phyloP scores from a whole-genome alignment of 352 stramenopile species.

The Pythium rishiriense region DNA sequence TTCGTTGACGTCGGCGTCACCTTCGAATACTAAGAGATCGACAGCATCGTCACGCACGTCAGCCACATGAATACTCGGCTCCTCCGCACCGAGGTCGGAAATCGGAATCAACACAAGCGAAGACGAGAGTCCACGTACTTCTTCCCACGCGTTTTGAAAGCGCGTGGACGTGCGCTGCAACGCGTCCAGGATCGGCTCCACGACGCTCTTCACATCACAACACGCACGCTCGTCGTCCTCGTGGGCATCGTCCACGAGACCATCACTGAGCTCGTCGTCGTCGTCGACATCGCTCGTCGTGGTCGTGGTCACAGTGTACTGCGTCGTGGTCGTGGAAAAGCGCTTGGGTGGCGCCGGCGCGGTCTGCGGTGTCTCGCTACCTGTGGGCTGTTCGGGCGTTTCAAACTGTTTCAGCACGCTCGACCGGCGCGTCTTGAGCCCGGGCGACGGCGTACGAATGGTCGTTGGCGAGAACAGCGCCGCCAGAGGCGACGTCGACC shows the following conservation, averaged over 20 bases:
- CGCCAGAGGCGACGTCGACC: constrained; percentile 8
- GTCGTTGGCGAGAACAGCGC: constrained; percentile 18
- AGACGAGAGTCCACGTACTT: constrained; percentile 35
- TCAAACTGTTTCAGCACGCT: constrained; percentile 29
- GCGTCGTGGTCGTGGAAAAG: not conserved
- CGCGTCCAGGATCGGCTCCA: constrained; percentile 28
- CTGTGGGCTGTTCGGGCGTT: constrained; percentile 19
- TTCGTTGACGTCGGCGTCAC: constrained; percentile 21
- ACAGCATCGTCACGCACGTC: constrained; percentile 26
- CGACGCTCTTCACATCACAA: constrained; percentile 23
- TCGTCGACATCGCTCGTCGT: constrained; percentile 23
- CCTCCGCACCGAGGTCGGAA: constrained; percentile 12
- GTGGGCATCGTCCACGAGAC: constrained; percentile 17
- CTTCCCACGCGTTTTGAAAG: constrained; percentile 31
- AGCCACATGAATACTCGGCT: constrained; percentile 21
- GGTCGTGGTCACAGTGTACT: constrained; percentile 14
- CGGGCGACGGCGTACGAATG: constrained; percentile 29
- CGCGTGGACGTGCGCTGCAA: constrained; percentile 25
- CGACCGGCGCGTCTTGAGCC: constrained; percentile 18
- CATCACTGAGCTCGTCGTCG: constrained; percentile 12
- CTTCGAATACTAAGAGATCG: constrained; percentile 33
- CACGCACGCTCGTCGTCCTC: constrained; percentile 23
- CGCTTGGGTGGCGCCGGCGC: constrained; percentile 22
- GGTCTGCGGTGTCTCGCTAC: constrained; percentile 21
- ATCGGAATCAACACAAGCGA: constrained; percentile 28